phyloP scores from a whole-genome alignment of 2,329 filamentous ascomycete species.

The Nothomitra cinnamomea region DNA sequence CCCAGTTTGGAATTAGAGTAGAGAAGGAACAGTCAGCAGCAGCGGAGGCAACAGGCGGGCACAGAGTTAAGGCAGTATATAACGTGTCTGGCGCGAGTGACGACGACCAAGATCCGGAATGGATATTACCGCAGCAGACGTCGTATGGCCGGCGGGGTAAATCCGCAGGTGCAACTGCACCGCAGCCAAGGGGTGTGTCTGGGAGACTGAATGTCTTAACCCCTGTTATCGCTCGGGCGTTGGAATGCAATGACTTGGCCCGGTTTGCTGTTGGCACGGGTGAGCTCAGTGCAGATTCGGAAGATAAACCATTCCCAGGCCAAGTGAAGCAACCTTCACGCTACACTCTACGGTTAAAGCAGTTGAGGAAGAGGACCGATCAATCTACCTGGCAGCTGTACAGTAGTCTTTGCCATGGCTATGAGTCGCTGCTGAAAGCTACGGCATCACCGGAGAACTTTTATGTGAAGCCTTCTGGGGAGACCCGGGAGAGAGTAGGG shows the following conservation, averaged over 20 bases:
- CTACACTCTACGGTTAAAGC: not conserved
- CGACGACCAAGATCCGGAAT: not conserved
- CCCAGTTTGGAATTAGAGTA: no score
- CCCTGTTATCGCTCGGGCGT: not conserved
- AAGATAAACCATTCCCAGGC: not conserved
- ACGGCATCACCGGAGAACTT: not conserved
- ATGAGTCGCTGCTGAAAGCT: constrained; percentile 2
- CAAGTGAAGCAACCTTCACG: not conserved
- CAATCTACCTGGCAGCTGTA: constrained; percentile 1
- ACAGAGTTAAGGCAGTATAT: not conserved
- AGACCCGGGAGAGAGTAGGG: not conserved
- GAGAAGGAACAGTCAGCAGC: no score
- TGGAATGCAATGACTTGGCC: not conserved
- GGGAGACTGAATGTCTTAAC: not conserved
- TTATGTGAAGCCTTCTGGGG: not conserved
- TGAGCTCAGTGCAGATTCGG: not conserved
- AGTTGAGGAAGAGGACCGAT: not conserved
- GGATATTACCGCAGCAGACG: not conserved
- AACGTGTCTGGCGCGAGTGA: not conserved
- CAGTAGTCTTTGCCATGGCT: not conserved
- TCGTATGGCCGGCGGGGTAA: not conserved
- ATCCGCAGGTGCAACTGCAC: not conserved
- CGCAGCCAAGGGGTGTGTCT: not conserved
- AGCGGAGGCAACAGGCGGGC: no score
- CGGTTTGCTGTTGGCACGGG: not conserved